Percentiles rank a stretch among this genome's conserved stretches.
Conservation (phyloP, 371 early-diverging fungal species). For the Circinella minor region DNA sequence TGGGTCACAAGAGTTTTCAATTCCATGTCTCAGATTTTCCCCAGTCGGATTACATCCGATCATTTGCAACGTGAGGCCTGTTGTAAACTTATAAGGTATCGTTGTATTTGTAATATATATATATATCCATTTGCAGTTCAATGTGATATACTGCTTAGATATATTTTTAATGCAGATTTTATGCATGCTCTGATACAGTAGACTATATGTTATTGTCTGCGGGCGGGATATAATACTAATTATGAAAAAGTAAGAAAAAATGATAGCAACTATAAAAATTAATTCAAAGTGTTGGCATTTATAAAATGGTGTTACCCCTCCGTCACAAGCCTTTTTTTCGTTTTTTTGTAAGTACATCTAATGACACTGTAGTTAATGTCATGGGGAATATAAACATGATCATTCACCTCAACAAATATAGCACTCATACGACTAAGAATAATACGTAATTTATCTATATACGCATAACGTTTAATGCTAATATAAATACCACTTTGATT, state of each 20-base stretch:
- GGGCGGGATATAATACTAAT: too few relatives aligned
- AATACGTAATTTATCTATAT: not conserved
- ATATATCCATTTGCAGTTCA: not conserved
- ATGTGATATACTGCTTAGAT: not conserved
- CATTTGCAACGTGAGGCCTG: not conserved
- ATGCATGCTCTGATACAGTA: too few relatives aligned
- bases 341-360: not conserved
- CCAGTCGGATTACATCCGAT: not conserved
- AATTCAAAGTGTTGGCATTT: too few relatives aligned
- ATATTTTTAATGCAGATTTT: too few relatives aligned
- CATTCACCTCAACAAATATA: not conserved
- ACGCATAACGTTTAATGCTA: not conserved
- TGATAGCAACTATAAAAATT: too few relatives aligned
- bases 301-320: too few relatives aligned
- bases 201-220: too few relatives aligned
- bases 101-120: not conserved
- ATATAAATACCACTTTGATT: not conserved
- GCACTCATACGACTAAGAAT: conserved; percentile 3
- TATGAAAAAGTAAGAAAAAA: too few relatives aligned
- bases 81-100: too few relatives aligned
- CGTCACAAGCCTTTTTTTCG: too few relatives aligned
- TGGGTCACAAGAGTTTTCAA: conserved; percentile 4
- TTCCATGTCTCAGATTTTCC: not conserved
- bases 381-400: conserved; percentile 2
- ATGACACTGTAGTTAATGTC: not conserved